These are phyloP conservation scores for Jasminum sambac DNA, from an alignment of 257 asterid species.

Conservation along the genomic window DNA sequence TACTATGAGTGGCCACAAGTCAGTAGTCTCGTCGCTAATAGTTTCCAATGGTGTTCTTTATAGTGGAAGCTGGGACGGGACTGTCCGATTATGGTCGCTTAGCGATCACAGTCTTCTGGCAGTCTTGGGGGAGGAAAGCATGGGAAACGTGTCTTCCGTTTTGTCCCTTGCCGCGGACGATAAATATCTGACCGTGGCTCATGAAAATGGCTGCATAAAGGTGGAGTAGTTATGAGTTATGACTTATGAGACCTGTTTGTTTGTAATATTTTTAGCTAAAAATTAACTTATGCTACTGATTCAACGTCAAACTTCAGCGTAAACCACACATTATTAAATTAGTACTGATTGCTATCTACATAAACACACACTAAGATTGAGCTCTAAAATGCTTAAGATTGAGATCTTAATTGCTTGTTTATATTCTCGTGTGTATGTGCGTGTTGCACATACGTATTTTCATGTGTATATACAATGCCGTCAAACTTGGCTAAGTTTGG, in stretches of 20 bases:
- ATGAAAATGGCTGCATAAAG: constrained; percentile 64
- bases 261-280: no score
- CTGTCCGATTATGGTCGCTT: constrained; percentile 85
- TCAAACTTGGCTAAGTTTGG: background rate
- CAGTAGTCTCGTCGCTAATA: constrained; percentile 69
- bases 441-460: background rate
- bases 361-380: no score
- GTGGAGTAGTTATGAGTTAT: constrained; percentile 29
- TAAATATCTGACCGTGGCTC: constrained; percentile 57
- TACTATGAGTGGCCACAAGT: constrained; percentile 79
- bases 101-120: constrained; percentile 77
- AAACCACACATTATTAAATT: no score
- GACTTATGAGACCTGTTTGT: no score
- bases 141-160: constrained; percentile 50
- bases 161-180: constrained; percentile 62
- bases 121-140: constrained; percentile 60
- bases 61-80: constrained; percentile 99
- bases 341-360: no score
- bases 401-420: no score
- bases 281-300: no score
- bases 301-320: no score
- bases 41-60: constrained; percentile 68
- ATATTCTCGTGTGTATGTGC: no score
- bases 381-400: no score
- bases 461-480: background rate